A percentile compares a stretch with the other conserved stretches of the same genome.
Conservation (phyloP, 116 monocot genomes). For the Papilionanthe hybrid region DNA sequence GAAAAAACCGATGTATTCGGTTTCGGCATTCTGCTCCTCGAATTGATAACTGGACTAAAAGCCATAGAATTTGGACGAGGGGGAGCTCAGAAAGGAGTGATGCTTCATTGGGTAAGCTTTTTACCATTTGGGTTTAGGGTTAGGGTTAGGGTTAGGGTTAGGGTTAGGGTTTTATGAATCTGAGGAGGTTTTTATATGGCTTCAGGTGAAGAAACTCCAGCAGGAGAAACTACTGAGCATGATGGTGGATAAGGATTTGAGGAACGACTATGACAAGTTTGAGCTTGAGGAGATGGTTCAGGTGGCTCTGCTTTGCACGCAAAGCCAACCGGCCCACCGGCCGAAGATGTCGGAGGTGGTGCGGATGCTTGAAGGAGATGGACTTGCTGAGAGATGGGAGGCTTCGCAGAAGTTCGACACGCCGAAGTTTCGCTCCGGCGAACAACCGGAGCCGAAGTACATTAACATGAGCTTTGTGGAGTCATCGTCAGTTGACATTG, state of each 20-base stretch:
- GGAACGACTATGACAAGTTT: conserved; percentile 52
- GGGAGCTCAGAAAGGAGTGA: conserved; percentile 77
- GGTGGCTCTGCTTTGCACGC: conserved; percentile 87
- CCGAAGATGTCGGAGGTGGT: conserved; percentile 95
- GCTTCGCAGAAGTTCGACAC: conserved; percentile 59
- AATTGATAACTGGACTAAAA: conserved; percentile 90
- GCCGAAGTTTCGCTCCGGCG: conserved; percentile 32
- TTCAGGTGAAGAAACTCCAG: conserved; percentile 85
- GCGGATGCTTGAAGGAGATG: conserved; percentile 95
- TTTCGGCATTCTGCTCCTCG: conserved; percentile 81
- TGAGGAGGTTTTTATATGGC: neutral
- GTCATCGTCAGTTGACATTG: conserved; percentile 52
- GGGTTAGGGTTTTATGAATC: neutral
- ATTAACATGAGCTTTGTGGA: conserved; percentile 68
- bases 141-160: neutral
- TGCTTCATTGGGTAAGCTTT: conserved; percentile 89
- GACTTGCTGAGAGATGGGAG: conserved; percentile 90
- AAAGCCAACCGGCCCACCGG: conserved; percentile 65
- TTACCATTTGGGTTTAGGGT: too few species aligned
- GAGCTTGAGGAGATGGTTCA: conserved; percentile 96
- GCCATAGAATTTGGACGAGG: conserved; percentile 78
- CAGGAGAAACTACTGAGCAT: conserved; percentile 58
- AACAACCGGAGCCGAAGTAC: conserved; percentile 41
- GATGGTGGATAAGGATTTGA: conserved; percentile 85
- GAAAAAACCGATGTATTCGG: conserved; percentile 99